A percentile compares a stretch with the other conserved stretches of the same genome.
phyloP scores from a whole-genome alignment of 1,284 basidiomycete species.

The Puccinia horiana region DNA sequence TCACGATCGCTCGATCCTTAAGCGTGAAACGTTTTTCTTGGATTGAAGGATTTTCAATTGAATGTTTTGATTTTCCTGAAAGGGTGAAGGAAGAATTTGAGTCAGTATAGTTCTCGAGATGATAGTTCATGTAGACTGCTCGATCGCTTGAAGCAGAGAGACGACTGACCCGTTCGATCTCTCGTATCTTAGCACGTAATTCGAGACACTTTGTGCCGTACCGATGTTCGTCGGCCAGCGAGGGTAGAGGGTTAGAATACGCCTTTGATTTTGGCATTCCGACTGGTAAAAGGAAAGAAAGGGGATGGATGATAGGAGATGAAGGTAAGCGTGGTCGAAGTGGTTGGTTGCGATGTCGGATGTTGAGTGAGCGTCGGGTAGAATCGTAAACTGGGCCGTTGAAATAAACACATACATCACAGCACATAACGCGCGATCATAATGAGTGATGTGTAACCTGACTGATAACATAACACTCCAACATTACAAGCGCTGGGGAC shows the following conservation, averaged over 20 bases:
- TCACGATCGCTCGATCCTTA: conserved; percentile 40
- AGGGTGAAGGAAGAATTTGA: background rate
- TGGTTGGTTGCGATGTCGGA: background rate
- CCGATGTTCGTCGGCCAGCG: conserved; percentile 42
- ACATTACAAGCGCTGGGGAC: too few species aligned
- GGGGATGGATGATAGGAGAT: background rate
- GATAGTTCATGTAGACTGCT: background rate
- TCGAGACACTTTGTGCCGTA: conserved; percentile 43
- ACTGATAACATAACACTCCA: background rate
- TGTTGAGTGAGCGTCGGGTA: background rate
- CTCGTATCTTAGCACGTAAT: conserved; percentile 32
- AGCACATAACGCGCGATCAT: background rate
- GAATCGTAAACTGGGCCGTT: background rate
- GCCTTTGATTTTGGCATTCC: conserved; percentile 48
- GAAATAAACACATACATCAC: background rate
- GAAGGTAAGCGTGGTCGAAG: background rate
- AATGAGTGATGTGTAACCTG: background rate
- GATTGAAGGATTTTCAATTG: conserved; percentile 40
- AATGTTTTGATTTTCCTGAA: conserved; percentile 41
- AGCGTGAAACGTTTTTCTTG: conserved; percentile 43
- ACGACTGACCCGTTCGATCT: conserved; percentile 41
- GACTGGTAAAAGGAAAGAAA: background rate
- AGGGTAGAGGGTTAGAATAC: conserved; percentile 41
- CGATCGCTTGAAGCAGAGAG: background rate
- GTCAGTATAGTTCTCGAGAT: background rate